Base-by-base conservation (phyloP, 176 grass and related monocot genomes). In the Hsuehochloa calcarea region DNA sequence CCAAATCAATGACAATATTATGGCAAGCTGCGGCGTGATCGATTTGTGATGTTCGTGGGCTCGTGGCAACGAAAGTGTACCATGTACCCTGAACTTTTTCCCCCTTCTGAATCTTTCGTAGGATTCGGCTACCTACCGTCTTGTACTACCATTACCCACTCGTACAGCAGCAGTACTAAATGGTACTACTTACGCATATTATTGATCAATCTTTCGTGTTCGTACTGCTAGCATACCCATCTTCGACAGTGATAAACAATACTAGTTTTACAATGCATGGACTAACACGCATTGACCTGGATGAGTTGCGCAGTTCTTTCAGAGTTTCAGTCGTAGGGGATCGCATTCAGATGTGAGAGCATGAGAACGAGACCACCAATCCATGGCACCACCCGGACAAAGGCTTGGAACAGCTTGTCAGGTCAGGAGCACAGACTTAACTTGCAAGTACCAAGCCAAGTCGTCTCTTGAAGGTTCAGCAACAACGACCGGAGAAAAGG, bases 381-480 rank as follows among this genome's bases (percentile, higher is more conserved):
- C 65, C 49, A 70, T 41, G 27, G 29, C 39, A 25, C 43, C 81
- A 74, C 43, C 20, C 11, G 20, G 19, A 68, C 19, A 29, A 5
- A 62, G 68, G 73, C 56, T 14, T 63, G 10, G n/a, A 60, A 46
- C 45, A 13, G 25, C 35, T 68, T 67, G n/a, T 39, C 72, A 76
- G 15, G 16, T 29, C 34, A 15, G 1, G 6, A 22, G 25, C 4
- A 69, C 1, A 41, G 3, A 51, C 26, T 55, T 72, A 22, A 38
- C 6, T 6, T 8, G 34, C 23, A 44, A 27, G 16, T 68, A 51
- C 13, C 56, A 19, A 19, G 41, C 31, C 65, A 38, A 20, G 54
- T 79, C 66, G 70, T 72, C 65, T 26, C 66, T 79, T 15, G 5
- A 79, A 12, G 13, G 39, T 86, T 63, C 64, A 22, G 50, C 22